phyloP scores from a whole-genome alignment of 768 basidiomycete species.

The Kwoniella pini region DNA sequence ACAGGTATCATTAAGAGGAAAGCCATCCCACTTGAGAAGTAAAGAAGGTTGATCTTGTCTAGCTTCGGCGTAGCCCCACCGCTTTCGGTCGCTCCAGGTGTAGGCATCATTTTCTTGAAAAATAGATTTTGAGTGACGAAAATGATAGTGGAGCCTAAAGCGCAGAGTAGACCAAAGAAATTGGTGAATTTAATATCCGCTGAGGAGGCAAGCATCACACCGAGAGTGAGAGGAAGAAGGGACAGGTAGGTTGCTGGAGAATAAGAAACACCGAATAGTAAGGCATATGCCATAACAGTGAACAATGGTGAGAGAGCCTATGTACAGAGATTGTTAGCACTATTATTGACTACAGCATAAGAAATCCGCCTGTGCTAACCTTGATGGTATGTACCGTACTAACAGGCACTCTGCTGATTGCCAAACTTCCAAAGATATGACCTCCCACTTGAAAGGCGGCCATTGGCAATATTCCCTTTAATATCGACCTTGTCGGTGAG shows the following conservation, averaged over 20 bases:
- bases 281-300: slow-evolving; percentile 92
- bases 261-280: slow-evolving; percentile 91
- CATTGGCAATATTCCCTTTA: slow-evolving; percentile 86
- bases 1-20: slow-evolving; percentile 95
- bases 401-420: slow-evolving; percentile 92
- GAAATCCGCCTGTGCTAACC: too few relatives aligned
- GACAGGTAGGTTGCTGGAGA: slow-evolving; percentile 87
- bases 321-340: neutral
- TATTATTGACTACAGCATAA: slow-evolving; percentile 5
- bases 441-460: slow-evolving; percentile 96
- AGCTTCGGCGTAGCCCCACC: slow-evolving; percentile 64
- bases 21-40: slow-evolving; percentile 92
- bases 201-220: slow-evolving; percentile 96
- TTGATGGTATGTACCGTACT: slow-evolving; percentile 99
- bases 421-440: slow-evolving; percentile 96
- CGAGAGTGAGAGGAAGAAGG: slow-evolving; percentile 87
- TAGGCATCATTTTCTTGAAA: slow-evolving; percentile 97
- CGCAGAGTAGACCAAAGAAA: slow-evolving; percentile 81
- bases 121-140: slow-evolving; percentile 99
- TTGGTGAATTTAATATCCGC: slow-evolving; percentile 90
- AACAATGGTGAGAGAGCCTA: slow-evolving; percentile 96
- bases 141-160: slow-evolving; percentile 93
- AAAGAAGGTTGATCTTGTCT: slow-evolving; percentile 93
- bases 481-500: slow-evolving; percentile 68
- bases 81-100: slow-evolving; percentile 41